Conservation (phyloP, 768 basidiomycete species). For the Phanerochaete sordida region DNA sequence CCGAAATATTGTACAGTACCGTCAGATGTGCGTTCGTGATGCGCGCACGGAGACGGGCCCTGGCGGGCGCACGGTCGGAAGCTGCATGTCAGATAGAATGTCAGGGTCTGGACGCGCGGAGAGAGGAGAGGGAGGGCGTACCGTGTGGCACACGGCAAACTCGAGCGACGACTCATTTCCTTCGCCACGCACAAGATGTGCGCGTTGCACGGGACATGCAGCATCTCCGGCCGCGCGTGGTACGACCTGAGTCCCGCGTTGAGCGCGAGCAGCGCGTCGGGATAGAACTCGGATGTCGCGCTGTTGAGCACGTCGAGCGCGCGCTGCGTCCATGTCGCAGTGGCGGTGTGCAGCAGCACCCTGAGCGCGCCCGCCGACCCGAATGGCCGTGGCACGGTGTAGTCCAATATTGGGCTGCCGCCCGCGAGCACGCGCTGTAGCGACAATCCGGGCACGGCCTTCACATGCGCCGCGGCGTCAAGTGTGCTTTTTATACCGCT, state of each 20-base stretch:
- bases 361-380: slow-evolving; percentile 36
- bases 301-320: no score
- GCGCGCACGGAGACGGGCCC: no score
- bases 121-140: no score
- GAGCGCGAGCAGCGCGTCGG: slow-evolving; percentile 40
- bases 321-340: no score
- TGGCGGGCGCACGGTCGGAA: no score
- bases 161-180: slow-evolving; percentile 11
- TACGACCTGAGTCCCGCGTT: slow-evolving; percentile 39
- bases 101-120: no score
- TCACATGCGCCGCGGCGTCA: slow-evolving; percentile 21
- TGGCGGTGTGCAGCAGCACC: no score
- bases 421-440: slow-evolving; percentile 25
- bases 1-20: no score
- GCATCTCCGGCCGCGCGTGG: slow-evolving; percentile 33
- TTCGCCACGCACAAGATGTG: slow-evolving; percentile 11
- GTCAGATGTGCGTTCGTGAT: no score
- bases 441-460: slow-evolving; percentile 9
- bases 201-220: slow-evolving; percentile 8
- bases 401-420: slow-evolving; percentile 28
- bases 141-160: no score
- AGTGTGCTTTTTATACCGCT: slow-evolving; percentile 27
- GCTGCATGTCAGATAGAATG: no score
- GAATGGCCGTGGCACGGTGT: slow-evolving; percentile 34
- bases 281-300: no score